Conservation (phyloP, 805 yeast genomes). For the Saccharomyces kudriavzevii region DNA sequence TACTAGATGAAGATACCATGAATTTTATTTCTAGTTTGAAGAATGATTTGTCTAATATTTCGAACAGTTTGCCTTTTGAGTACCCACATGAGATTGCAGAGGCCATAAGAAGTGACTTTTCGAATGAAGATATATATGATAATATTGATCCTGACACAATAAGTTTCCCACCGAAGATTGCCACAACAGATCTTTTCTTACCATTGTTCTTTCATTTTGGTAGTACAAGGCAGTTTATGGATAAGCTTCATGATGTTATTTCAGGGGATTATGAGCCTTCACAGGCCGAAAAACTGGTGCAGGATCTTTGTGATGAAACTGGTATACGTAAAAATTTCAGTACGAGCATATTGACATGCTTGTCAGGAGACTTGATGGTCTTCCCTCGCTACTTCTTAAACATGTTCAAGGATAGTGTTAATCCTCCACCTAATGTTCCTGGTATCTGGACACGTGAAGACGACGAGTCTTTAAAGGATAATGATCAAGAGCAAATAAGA, state of each 20-base stretch:
- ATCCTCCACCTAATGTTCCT: conserved; percentile 37
- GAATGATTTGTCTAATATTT: conserved; percentile 23
- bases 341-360: conserved; percentile 35
- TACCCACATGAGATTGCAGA: conserved; percentile 31
- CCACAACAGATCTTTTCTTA: conserved; percentile 25
- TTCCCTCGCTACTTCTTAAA: conserved; percentile 36
- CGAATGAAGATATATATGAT: conserved; percentile 26
- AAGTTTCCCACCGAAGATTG: conserved; percentile 31
- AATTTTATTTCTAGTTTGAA: conserved; percentile 28
- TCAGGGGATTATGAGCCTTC: conserved; percentile 34
- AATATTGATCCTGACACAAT: conserved; percentile 23
- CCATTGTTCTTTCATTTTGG: conserved; percentile 28
- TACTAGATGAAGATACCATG: conserved; percentile 31
- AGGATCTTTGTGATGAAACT: conserved; percentile 34
- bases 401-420: conserved; percentile 34
- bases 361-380: conserved; percentile 38
- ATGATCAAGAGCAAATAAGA: conserved; percentile 30
- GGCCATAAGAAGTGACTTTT: conserved; percentile 27
- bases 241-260: conserved; percentile 34
- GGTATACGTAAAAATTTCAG: conserved; percentile 38
- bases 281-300: conserved; percentile 37
- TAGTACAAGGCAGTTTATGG: conserved; percentile 27
- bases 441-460: conserved; percentile 42
- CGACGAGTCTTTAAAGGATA: conserved; percentile 32
- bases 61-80: conserved; percentile 22